Evolutionary conservation across 2,329 filamentous ascomycete genomes (phyloP), one percentile per base, ranked within the genome.

Genomic region (Conoideocrella luteorostrata): DNA sequence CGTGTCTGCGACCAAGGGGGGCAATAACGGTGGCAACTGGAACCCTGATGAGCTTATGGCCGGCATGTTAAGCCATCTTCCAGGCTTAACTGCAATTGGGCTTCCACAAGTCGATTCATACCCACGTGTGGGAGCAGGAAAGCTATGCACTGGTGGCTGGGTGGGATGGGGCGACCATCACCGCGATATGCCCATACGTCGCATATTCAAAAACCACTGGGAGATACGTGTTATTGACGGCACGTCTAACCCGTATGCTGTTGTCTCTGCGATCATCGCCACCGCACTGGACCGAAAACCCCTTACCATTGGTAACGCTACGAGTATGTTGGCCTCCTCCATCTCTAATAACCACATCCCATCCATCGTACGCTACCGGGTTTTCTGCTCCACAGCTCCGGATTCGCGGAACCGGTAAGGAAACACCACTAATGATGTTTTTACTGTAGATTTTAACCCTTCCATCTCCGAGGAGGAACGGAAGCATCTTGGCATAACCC

Each of bases 141-240:
- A 35, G 33, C 9, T 35, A n/a, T n/a, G n/a, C 35, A 39, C 18
- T 13, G 41, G 34, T 13, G 41, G 22, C 13, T 44, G 35, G 33
- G 20, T 44, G 13, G 41, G 41, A 15, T 44, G 28, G 17, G 41
- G 41, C 34, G 39, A 33, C 23, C 33, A 44, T 21, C 38, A 44
- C 28, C 33, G 41, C 1, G 41, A 44, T 26, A 10, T 44, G 34
- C 41, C 41, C 4, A 34, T 44, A 20, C 41, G 41, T 13, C 38
- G 32, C 33, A 39, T 44, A 11, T 30, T 17, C n/a, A 23, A 44
- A 7, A 12, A 15, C 11, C 41, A 39, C 18, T 44, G 41, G 41
- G 41, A 44, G 18, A 18, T 44, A 17, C 41, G 41, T 20, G 39
- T 44, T 33, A 30, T 44, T 33, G 41, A 44, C 26, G 33, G 22